Evolutionary conservation across 225 moss, liverwort and hornwort genomes (phyloP).

Genomic region (Polytrichum commune): DNA sequence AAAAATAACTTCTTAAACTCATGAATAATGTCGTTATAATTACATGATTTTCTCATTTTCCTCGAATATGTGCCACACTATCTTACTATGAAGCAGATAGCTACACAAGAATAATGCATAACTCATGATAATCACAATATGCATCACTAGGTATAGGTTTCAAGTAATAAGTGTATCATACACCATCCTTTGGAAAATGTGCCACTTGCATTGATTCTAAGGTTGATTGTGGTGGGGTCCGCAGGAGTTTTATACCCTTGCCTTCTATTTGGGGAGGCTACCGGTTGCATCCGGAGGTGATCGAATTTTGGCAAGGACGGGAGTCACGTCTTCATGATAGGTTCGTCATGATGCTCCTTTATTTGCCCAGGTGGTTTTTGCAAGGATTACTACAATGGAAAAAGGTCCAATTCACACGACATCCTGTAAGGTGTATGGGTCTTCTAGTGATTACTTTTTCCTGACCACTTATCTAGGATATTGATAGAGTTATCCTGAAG

Average conservation of each 20-base stretch:
- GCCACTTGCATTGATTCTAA: too few species aligned
- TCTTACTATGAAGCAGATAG: too few species aligned
- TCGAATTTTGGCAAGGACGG: constrained; percentile 98
- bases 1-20: too few species aligned
- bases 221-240: neutral
- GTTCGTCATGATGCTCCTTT: constrained; percentile 18
- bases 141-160: too few species aligned
- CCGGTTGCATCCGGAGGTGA: constrained; percentile 56
- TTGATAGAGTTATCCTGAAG: too few species aligned
- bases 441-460: neutral
- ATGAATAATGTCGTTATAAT: too few species aligned
- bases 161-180: too few species aligned
- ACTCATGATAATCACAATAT: too few species aligned
- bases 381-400: neutral
- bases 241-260: constrained; percentile 64
- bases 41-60: too few species aligned
- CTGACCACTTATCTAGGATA: neutral
- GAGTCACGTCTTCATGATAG: constrained; percentile 92
- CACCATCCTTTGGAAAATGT: too few species aligned
- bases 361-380: neutral
- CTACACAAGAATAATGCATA: too few species aligned
- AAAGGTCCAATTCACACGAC: neutral
- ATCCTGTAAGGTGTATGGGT: neutral
- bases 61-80: too few species aligned
- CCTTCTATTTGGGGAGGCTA: constrained; percentile 86